Base-by-base conservation (phyloP, 2,329 filamentous ascomycete species). In the Microdochium paspali region DNA sequence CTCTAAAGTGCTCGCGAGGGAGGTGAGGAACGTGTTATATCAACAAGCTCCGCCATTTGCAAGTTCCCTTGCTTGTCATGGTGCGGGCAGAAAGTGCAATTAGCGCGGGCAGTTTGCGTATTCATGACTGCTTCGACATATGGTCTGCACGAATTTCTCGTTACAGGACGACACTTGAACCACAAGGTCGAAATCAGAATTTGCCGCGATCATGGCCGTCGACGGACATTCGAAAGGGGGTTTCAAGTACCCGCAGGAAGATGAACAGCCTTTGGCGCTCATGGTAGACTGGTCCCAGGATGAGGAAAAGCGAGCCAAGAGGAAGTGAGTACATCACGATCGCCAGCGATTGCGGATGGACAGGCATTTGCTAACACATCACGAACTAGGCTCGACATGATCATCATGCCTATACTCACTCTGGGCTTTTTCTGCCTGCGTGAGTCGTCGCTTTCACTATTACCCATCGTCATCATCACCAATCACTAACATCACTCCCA, bases 271-370 rank as follows among this genome's bases (percentile, higher is more conserved):
- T 15, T 20, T 40, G 6, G 35, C 35, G 4, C 35, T 40, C 35
- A 21, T 18, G 10, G 45, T 44, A 10, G 50, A 51, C 23, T 56
- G 53, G 54, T 50, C 50, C 23, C 5, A 23, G 3, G 39, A 51
- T 18, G 49, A 53, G 35, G 53, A 56, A 32, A 23, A 40, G 10
- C 51, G 31, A 25, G 54, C 54, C 2, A 55, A 50, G 43, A 47
- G 46, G 35, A 56, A 54, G 54, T 54, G 24, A 42, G 53, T 35
- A 7, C 2, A 3, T 7, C 20, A 20, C 23, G 12, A 20, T 25
- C 42, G 18, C 15, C 18, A 9, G 15, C 6, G 13, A 21, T 5
- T 43, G 25, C 31, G 20, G 20, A 21, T 7, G 2, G 6, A 30
- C 7, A 20, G 13, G 24, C 32, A 15, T 32, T 2, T 40, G 20